phyloP scores from a whole-genome alignment of 179 eudicot species.

The Sideroxylon spinosum region DNA sequence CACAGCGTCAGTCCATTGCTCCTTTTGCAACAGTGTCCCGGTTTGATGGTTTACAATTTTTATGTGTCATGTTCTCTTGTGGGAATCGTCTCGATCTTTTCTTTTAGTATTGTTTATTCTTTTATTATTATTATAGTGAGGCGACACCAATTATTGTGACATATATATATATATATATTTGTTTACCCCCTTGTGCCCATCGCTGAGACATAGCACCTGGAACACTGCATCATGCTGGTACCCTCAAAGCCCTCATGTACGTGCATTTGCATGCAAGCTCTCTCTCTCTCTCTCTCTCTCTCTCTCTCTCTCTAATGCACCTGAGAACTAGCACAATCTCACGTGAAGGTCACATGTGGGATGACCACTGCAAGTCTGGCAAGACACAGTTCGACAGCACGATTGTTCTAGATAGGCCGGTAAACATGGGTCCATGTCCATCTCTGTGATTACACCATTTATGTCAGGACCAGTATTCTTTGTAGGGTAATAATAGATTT shows the following conservation, averaged over 20 bases:
- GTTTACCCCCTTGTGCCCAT: background rate
- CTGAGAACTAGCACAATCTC: background rate
- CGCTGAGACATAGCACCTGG: background rate
- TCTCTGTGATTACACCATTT: too few relatives aligned
- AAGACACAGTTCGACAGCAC: background rate
- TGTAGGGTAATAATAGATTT: too few relatives aligned
- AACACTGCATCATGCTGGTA: background rate
- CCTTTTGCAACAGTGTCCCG: too few relatives aligned
- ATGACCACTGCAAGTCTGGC: background rate
- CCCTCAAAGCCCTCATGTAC: background rate
- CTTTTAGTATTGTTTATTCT: too few relatives aligned
- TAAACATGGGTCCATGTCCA: too few relatives aligned
- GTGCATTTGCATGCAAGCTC: background rate
- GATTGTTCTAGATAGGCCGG: background rate
- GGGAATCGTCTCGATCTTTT: too few relatives aligned
- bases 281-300: constrained; percentile 7
- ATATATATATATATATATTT: background rate
- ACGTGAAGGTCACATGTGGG: background rate
- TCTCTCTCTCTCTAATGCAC: background rate
- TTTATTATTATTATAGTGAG: background rate
- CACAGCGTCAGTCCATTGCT: too few relatives aligned
- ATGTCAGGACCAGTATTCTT: too few relatives aligned
- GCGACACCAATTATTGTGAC: background rate
- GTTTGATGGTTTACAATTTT: too few relatives aligned
- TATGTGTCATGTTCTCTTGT: constrained; percentile 5